phyloP scores from a whole-genome alignment of 768 basidiomycete genomes.

The Termitomyces titanicus region DNA sequence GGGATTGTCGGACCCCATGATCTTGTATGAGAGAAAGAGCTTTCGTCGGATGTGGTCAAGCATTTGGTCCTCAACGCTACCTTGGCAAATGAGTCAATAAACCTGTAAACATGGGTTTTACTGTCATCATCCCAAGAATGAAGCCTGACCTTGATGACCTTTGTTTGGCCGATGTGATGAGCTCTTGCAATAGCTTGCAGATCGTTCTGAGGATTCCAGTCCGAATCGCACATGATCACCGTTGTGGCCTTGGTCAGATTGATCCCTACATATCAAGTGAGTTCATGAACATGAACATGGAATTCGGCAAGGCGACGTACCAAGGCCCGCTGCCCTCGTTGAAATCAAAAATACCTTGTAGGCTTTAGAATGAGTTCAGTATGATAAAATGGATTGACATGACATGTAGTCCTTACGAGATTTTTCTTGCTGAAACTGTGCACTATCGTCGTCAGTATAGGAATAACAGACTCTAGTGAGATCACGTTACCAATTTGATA shows the following conservation, averaged over 20 bases:
- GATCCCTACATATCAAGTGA: conserved; percentile 46
- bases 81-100: conserved; percentile 64
- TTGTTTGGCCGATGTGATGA: conserved; percentile 77
- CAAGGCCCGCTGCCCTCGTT: conserved; percentile 70
- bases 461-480: neutral
- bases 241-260: conserved; percentile 80
- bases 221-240: conserved; percentile 76
- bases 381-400: conserved; percentile 1
- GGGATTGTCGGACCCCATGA: conserved; percentile 43
- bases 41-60: conserved; percentile 69
- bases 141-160: conserved; percentile 51
- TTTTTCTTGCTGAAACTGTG: conserved; percentile 54
- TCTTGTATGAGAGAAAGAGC: conserved; percentile 60
- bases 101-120: conserved; percentile 36
- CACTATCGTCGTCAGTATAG: neutral
- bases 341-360: conserved; percentile 69
- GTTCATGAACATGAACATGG: neutral
- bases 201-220: conserved; percentile 76
- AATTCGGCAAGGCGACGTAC: conserved; percentile 30
- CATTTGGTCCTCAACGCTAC: conserved; percentile 76
- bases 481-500: conserved; percentile 45
- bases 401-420: conserved; percentile 38
- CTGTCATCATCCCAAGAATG: neutral
- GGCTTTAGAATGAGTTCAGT: conserved; percentile 26
- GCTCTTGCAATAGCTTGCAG: conserved; percentile 84